Conservation (phyloP, 148 eudicot species). For the Camellia granthamiana region DNA sequence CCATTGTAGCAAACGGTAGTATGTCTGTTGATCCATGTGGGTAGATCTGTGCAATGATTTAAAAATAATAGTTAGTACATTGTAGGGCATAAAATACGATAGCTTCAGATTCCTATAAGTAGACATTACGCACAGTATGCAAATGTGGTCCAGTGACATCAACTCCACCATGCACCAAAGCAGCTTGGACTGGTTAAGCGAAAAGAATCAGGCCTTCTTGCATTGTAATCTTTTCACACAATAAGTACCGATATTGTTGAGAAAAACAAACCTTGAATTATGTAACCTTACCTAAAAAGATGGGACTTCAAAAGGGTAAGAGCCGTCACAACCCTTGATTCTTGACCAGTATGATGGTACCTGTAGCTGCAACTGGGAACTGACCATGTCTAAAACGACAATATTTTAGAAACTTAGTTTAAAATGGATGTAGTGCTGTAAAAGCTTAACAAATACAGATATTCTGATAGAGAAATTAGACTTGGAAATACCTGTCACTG, state of each 20-base stretch:
- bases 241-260: not conserved
- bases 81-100: not conserved
- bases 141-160: slow-evolving; percentile 88
- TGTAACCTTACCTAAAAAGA: slow-evolving; percentile 54
- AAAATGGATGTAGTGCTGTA: not conserved
- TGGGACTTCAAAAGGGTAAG: slow-evolving; percentile 80
- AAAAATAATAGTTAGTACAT: slow-evolving; percentile 10
- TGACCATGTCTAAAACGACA: slow-evolving; percentile 66
- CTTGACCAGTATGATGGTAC: slow-evolving; percentile 84
- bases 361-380: slow-evolving; percentile 84
- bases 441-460: not conserved
- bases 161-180: slow-evolving; percentile 92
- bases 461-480: not conserved
- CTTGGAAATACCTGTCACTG: slow-evolving; percentile 72
- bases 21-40: slow-evolving; percentile 97
- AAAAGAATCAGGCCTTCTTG: slow-evolving; percentile 12
- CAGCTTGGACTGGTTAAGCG: slow-evolving; percentile 63
- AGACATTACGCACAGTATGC: slow-evolving; percentile 66
- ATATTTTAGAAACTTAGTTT: not conserved
- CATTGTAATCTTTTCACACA: not conserved
- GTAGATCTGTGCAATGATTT: slow-evolving; percentile 53
- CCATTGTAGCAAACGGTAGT: slow-evolving; percentile 90
- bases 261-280: not conserved
- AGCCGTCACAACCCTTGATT: slow-evolving; percentile 90
- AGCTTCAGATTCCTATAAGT: not conserved